Evolutionary conservation across 768 basidiomycete genomes (phyloP), one percentile per base, ranked within the genome.

Genomic region (Dioszegia hungarica): DNA sequence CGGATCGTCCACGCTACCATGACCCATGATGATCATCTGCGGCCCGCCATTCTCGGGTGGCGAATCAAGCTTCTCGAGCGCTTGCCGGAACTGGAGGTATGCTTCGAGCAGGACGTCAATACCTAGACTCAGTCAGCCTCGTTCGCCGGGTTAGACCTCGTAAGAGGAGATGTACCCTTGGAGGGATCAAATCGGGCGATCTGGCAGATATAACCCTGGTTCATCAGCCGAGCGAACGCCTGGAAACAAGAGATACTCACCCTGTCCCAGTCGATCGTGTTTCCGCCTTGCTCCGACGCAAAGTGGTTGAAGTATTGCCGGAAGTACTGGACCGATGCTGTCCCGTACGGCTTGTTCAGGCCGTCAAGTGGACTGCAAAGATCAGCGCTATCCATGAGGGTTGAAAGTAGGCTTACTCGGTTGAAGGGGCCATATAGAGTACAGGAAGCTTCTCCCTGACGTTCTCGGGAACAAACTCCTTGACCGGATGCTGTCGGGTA

Each of bases 111-210:
- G 65, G 36, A 69, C 63, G 2, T 72, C 70, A 39, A 75, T 73
- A 37, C 76, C 75, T 72, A n/a, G n/a, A n/a, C n/a, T n/a, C n/a
- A n/a, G n/a, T n/a, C n/a, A n/a, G n/a, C n/a, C n/a, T n/a, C n/a
- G n/a, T n/a, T n/a, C n/a, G n/a, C n/a, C n/a, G n/a, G n/a, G n/a
- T 34, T 25, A 10, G 4, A 36, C n/a, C 4, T 2, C 10, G 15
- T 2, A 4, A 12, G 14, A 34, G 22, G 31, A 4, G 5, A 86
- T 62, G 87, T 87, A 77, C 90, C 90, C 82, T 83, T 82, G 20
- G 86, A 81, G 50, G 90, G 92, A 75, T 95, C 92, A 77, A 95
- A 97, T 27, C 91, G 86, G n/a, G 92, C 92, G 58, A 97, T 79
- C 74, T 97, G 93, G 28, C 91, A 81, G 63, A 95, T 76, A 77